Base-by-base conservation (phyloP, 2,329 filamentous ascomycete genomes). In the Phialophora verrucosa region DNA sequence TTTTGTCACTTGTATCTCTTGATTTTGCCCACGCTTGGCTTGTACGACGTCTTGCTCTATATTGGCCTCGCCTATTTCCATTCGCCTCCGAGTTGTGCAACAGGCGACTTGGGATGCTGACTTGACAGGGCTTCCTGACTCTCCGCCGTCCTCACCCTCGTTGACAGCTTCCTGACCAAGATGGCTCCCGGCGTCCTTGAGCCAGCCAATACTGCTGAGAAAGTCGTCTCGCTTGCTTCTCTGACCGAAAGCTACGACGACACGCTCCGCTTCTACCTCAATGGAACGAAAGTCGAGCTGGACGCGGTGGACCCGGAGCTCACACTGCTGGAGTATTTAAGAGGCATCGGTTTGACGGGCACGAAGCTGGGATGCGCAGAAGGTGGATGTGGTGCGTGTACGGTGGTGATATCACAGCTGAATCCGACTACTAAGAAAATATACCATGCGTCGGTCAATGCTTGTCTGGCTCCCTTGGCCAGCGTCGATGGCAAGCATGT, bases 401-500 rank as follows among this genome's bases (percentile, higher is more conserved):
- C 94, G 51, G 92, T 98, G 54, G 85, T 99, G 32, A 86, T 99
- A 49, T 96, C 92, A 69, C 93, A 98, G 78, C 90, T 90, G 75
- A 98, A 98, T 75, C 93, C 93, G 1, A 96, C 92, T 3, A 97
- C 93, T 5, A 91, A 91, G 74, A 87, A 91, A 76, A 91, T 98
- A 73, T 98, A 98, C 76, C 94, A 99, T 83, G 95, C 95, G 64
- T 96, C 92, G 62, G 92, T 98, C 66, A 99, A 99, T 77, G 95
- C 95, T 50, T 99, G 95, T 77, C 83, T 99, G 60, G 94, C 95
- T 11, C 95, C 95, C 6, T 84, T 99, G 55, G 91, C 93, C 71
- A 96, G 93, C 74, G 87, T 98, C 51, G 95, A 98, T 77, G 95
- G 95, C 53, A 99, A 99, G 78, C 95, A 99, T 85, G 92, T 98